Percentiles rank a stretch among this genome's conserved stretches.
Evolutionary conservation across 441 rosid genomes (phyloP).

Genomic region (Breynia disticha): DNA sequence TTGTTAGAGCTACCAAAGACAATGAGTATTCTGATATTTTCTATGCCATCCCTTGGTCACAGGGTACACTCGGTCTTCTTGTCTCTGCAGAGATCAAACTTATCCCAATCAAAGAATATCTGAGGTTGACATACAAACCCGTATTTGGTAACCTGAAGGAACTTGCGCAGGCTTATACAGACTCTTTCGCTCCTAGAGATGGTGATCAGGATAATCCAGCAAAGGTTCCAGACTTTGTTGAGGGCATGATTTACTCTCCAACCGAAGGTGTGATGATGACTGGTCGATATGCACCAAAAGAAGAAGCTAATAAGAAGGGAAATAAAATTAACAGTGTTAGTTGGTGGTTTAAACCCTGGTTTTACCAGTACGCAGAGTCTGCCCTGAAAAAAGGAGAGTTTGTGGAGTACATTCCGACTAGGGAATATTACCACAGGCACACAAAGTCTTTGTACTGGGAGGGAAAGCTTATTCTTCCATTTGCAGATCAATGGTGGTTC

Average conservation of each 20-base stretch:
- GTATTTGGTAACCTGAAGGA: slow-evolving; percentile 57
- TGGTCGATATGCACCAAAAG: slow-evolving; percentile 85
- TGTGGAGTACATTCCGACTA: slow-evolving; percentile 86
- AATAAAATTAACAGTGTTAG: slow-evolving; percentile 73
- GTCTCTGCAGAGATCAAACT: slow-evolving; percentile 91
- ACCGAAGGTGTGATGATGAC: slow-evolving; percentile 88
- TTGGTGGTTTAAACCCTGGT: slow-evolving; percentile 99
- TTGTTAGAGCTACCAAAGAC: slow-evolving; percentile 90
- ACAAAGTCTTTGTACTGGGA: slow-evolving; percentile 98
- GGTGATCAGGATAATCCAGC: slow-evolving; percentile 64
- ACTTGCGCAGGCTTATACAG: slow-evolving; percentile 69
- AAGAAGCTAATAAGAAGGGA: slow-evolving; percentile 89
- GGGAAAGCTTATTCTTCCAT: slow-evolving; percentile 96
- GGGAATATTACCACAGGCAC: slow-evolving; percentile 96
- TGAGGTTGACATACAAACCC: slow-evolving; percentile 91
- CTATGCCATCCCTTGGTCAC: slow-evolving; percentile 97
- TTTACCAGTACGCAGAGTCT: slow-evolving; percentile 84
- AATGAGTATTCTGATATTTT: slow-evolving; percentile 85
- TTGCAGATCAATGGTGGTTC: slow-evolving; percentile 94
- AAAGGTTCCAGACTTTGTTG: slow-evolving; percentile 93
- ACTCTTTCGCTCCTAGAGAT: slow-evolving; percentile 82
- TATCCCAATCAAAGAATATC: slow-evolving; percentile 77
- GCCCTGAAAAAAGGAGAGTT: slow-evolving; percentile 83
- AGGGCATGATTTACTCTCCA: slow-evolving; percentile 68
- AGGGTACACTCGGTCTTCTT: slow-evolving; percentile 89